Evolutionary conservation across 495 filamentous ascomycete species (phyloP), one percentile per base, ranked within the genome.

Genomic region (Emericellopsis terricola): DNA sequence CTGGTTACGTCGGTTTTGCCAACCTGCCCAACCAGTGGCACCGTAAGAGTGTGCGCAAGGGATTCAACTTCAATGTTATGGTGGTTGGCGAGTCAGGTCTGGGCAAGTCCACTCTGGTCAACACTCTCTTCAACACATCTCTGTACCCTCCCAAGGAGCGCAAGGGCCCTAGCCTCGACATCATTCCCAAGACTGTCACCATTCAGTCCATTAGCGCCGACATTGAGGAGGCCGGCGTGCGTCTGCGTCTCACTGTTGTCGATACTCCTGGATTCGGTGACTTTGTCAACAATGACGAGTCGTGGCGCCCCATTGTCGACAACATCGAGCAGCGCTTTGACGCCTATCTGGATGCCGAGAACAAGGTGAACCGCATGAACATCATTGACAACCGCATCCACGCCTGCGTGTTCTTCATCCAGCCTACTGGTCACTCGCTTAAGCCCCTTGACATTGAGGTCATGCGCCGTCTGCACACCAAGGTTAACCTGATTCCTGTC

Each of bases 21-120:
- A 97, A 97, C 54, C 64, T 97, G 59, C 89, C 89, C 29, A 97
- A 97, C 62, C 89, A 97, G 61, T 97, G 91, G 91, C 89, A 97
- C 68, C 85, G 89, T 59, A 97, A 97, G 78, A 94, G 86, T 71
- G 91, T 97, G 48, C 80, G 89, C 51, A 97, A 97, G 59, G 89
- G 89, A 39, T 97, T 97, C 75, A 97, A 96, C 71, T 97, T 97
- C 70, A 97, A 97, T 52, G 89, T 96, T 39, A 97, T 97, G 89
- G 89, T 97, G 58, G 89, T 97, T 58, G 89, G 89, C 75, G 89
- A 97, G 77, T 97, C 89, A 44, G 89, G 89, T 35, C 74, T 97
- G 43, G 89, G 89, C 67, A 97, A 97, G 70, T 97, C 89, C 31
- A 97, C 89, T 14, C 76, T 97, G 13, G 89, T 97, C 53, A 97